Percentiles rank a stretch among this genome's conserved stretches.
Conservation (phyloP, 345 rosid genomes). For the Brassica rapa region DNA sequence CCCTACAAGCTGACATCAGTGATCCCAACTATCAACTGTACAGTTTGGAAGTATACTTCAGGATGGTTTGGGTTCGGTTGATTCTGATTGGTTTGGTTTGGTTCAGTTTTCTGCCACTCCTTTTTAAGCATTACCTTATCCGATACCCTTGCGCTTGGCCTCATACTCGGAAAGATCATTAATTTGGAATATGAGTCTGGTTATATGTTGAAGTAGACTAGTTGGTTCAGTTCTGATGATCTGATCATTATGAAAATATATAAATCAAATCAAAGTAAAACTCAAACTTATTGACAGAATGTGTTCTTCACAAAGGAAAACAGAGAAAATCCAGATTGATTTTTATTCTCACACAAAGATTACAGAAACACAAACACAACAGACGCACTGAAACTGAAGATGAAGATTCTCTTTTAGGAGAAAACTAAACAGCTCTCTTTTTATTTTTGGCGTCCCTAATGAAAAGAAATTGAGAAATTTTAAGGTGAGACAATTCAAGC, state of each 20-base stretch:
- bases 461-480: slow-evolving; percentile 4
- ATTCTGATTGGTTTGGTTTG: too few species aligned
- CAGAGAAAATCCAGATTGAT: neutral
- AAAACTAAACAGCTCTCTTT: slow-evolving; percentile 16
- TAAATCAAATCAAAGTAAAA: neutral
- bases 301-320: slow-evolving; percentile 13
- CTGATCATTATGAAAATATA: slow-evolving; percentile 27
- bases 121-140: slow-evolving; percentile 60
- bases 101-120: neutral
- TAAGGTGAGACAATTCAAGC: slow-evolving; percentile 39
- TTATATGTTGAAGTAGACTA: slow-evolving; percentile 3
- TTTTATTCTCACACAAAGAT: slow-evolving; percentile 21
- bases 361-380: slow-evolving; percentile 13
- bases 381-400: slow-evolving; percentile 29
- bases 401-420: slow-evolving; percentile 1
- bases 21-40: neutral
- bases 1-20: neutral
- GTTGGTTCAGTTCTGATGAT: slow-evolving; percentile 54
- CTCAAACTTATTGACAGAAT: slow-evolving; percentile 4
- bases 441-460: slow-evolving; percentile 14
- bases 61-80: neutral
- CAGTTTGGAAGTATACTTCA: neutral
- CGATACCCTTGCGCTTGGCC: slow-evolving; percentile 61
- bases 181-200: slow-evolving; percentile 63
- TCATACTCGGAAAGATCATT: slow-evolving; percentile 64